phyloP scores from a whole-genome alignment of 306 rosid species.

The Purshia tridentata region DNA sequence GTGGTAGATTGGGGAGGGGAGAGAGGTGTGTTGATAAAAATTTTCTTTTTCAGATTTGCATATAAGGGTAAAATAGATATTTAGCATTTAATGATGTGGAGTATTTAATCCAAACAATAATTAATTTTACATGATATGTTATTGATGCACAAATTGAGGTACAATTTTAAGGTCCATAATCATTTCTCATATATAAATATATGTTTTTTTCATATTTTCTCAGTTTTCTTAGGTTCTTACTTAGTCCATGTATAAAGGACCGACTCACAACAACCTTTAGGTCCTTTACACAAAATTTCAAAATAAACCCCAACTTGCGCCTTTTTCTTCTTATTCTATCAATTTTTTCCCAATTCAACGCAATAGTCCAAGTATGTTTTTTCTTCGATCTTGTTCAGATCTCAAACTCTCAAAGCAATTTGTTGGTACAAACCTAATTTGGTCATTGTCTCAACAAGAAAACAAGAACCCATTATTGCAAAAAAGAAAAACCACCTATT shows the following conservation, averaged over 20 bases:
- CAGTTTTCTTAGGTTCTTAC: background rate
- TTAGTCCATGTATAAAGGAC: background rate
- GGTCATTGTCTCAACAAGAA: background rate
- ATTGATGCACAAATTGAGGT: too few species aligned
- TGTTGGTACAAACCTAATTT: background rate
- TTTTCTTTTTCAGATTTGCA: too few species aligned
- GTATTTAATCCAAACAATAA: too few species aligned
- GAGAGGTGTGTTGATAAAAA: too few species aligned
- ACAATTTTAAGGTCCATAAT: too few species aligned
- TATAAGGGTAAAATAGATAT: too few species aligned
- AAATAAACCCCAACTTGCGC: conserved; percentile 9
- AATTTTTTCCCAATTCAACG: background rate
- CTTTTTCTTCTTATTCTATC: background rate
- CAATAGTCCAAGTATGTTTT: background rate
- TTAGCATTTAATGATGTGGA: too few species aligned
- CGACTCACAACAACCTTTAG: background rate
- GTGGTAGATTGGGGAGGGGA: too few species aligned
- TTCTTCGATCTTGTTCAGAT: background rate
- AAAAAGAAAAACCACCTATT: too few species aligned
- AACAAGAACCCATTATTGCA: background rate
- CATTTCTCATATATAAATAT: too few species aligned
- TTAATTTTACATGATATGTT: too few species aligned
- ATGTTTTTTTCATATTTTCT: too few species aligned
- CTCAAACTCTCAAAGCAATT: background rate
- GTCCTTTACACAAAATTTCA: background rate